A percentile compares a stretch with the other conserved stretches of the same genome.
Evolutionary conservation across 2,329 filamentous ascomycete species (phyloP).

Genomic region (Lachnellula occidentalis): DNA sequence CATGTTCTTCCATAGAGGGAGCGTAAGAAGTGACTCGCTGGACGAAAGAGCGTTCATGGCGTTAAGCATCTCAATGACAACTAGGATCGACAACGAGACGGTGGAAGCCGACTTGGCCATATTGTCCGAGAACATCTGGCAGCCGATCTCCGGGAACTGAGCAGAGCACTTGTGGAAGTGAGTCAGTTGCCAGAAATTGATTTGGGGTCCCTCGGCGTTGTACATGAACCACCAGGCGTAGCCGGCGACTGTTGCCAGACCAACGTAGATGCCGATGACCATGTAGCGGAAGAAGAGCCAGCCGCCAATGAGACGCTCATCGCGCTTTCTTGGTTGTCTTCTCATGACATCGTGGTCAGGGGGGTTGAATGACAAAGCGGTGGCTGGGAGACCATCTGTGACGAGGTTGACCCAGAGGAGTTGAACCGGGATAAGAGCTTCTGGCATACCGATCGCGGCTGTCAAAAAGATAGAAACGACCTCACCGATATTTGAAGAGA

Average conservation of each 20-base stretch:
- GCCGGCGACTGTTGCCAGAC: conserved; percentile 87
- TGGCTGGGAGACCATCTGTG: conserved; percentile 93
- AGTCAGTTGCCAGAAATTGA: conserved; percentile 80
- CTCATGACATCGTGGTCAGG: conserved; percentile 98
- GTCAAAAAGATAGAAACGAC: conserved; percentile 99
- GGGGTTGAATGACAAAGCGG: conserved; percentile 95
- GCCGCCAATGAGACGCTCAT: conserved; percentile 85
- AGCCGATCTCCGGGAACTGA: conserved; percentile 84
- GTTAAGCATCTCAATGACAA: conserved; percentile 99
- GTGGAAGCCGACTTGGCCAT: conserved; percentile 88
- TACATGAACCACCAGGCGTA: conserved; percentile 99
- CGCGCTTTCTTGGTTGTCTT: conserved; percentile 81
- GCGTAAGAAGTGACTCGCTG: conserved; percentile 85
- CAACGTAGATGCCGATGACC: conserved; percentile 92
- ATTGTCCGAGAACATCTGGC: conserved; percentile 82
- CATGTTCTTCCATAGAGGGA: conserved; percentile 98
- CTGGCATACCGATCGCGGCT: conserved; percentile 92
- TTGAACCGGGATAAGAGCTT: conserved; percentile 94
- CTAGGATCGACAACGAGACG: conserved; percentile 83
- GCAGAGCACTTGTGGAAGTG: conserved; percentile 92
- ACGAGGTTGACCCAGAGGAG: conserved; percentile 98
- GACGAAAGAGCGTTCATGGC: conserved; percentile 97
- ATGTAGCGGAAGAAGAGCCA: conserved; percentile 99
- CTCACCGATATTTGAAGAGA: conserved; percentile 98
- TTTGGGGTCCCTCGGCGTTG: conserved; percentile 83